A percentile compares a stretch with the other conserved stretches of the same genome.
These are phyloP conservation scores for Geotrichum armillariae DNA, from an alignment of 1,139 yeast species.

Conservation along the genomic window DNA sequence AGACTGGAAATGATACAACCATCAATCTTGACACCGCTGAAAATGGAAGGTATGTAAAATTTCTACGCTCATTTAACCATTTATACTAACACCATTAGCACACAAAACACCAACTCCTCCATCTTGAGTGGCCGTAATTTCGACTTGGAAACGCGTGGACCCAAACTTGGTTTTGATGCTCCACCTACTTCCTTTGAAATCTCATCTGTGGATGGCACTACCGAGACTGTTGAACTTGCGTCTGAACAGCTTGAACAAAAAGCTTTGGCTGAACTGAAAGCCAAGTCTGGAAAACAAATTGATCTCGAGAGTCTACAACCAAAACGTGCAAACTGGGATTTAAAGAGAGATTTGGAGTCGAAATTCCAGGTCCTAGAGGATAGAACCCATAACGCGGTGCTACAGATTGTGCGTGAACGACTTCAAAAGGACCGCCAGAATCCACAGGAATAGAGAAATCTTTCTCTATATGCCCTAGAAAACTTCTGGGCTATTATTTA, in stretches of 20 bases:
- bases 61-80: not conserved
- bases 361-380: constrained; percentile 40
- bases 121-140: constrained; percentile 36
- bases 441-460: not conserved
- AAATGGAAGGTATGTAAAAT: not conserved
- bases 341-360: constrained; percentile 39
- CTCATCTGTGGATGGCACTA: constrained; percentile 27
- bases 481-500: no score
- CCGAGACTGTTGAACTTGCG: constrained; percentile 41
- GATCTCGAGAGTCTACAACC: constrained; percentile 35
- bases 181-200: constrained; percentile 31
- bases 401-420: constrained; percentile 44
- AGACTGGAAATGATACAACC: constrained; percentile 24
- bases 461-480: no score
- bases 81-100: no score
- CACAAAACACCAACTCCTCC: constrained; percentile 19
- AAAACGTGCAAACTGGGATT: constrained; percentile 40
- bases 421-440: constrained; percentile 25
- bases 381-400: constrained; percentile 44
- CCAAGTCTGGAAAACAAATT: constrained; percentile 26
- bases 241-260: constrained; percentile 38
- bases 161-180: constrained; percentile 39
- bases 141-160: constrained; percentile 37
- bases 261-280: constrained; percentile 32
- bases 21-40: not conserved